These are phyloP conservation scores for Backusella circina DNA, from an alignment of 192 early-diverging fungal genomes.

Conservation along the genomic window DNA sequence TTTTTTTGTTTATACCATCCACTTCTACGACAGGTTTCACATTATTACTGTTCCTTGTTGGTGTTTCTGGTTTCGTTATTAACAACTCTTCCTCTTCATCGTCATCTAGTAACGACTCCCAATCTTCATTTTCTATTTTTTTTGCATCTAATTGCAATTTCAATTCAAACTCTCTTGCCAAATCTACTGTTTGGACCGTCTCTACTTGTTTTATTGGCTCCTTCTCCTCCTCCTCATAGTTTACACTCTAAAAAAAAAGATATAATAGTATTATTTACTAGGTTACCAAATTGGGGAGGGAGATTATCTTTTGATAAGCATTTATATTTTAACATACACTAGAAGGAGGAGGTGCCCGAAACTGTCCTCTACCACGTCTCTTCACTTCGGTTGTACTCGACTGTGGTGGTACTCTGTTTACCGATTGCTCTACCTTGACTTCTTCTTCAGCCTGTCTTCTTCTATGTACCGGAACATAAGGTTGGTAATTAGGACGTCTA, in stretches of 20 bases:
- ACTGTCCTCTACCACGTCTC: slow-evolving; percentile 11
- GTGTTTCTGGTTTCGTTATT: not conserved
- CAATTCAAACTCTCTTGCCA: not conserved
- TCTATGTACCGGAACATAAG: slow-evolving; percentile 10
- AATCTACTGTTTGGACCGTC: not conserved
- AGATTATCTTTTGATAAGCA: no score
- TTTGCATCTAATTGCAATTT: not conserved
- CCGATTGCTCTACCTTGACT: not conserved
- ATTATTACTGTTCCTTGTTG: not conserved
- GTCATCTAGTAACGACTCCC: not conserved
- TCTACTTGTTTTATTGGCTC: not conserved
- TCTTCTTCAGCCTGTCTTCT: not conserved
- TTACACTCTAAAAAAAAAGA: no score
- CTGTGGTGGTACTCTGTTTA: not conserved
- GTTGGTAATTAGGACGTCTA: not conserved
- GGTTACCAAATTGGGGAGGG: not conserved
- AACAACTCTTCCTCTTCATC: not conserved
- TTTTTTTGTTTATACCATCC: not conserved
- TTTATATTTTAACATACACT: not conserved
- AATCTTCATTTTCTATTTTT: not conserved
- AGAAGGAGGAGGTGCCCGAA: not conserved
- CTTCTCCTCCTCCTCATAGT: not conserved
- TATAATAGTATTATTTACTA: no score
- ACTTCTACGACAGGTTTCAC: not conserved
- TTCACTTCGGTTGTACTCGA: not conserved